Evolutionary conservation across 2,329 filamentous ascomycete species (phyloP).

Genomic region (Exophiala sp.): DNA sequence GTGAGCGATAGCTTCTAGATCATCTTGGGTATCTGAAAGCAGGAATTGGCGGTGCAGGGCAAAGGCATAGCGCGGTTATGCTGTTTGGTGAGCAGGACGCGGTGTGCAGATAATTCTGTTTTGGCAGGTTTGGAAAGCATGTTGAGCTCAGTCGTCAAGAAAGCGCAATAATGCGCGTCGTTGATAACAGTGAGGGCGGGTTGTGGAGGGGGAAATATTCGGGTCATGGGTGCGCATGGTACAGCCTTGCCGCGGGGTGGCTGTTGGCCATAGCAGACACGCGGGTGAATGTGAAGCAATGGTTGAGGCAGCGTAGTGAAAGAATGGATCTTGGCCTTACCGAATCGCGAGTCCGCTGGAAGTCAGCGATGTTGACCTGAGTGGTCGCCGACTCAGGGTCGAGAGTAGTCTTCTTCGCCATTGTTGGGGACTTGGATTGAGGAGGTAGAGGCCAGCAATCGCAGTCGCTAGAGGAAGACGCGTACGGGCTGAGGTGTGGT

Average conservation of each 20-base stretch:
- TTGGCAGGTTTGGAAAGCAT: slow-evolving; percentile 9
- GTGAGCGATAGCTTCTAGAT: slow-evolving; percentile 36
- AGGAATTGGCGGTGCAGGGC: slow-evolving; percentile 4
- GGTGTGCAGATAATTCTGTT: not conserved
- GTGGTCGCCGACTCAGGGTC: slow-evolving; percentile 31
- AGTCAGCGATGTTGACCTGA: slow-evolving; percentile 60
- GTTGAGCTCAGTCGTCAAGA: not conserved
- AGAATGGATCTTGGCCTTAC: slow-evolving; percentile 52
- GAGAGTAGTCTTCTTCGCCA: slow-evolving; percentile 27
- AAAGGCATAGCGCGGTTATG: slow-evolving; percentile 5
- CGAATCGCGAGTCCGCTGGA: slow-evolving; percentile 71
- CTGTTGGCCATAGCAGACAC: slow-evolving; percentile 4
- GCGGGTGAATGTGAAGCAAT: slow-evolving; percentile 16
- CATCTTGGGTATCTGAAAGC: slow-evolving; percentile 12
- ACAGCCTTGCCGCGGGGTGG: slow-evolving; percentile 20
- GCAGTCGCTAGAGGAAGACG: not conserved
- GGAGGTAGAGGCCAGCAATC: not conserved
- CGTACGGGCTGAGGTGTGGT: not conserved
- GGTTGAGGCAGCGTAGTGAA: slow-evolving; percentile 6
- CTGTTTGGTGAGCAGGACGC: not conserved
- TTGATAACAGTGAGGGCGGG: not conserved
- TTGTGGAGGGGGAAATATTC: slow-evolving; percentile 13
- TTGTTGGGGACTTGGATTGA: slow-evolving; percentile 1
- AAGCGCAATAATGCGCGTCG: not conserved
- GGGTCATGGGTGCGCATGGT: not conserved